These are phyloP conservation scores for Agaricales sp. DNA, from an alignment of 1,284 basidiomycete species.

Conservation along the genomic window DNA sequence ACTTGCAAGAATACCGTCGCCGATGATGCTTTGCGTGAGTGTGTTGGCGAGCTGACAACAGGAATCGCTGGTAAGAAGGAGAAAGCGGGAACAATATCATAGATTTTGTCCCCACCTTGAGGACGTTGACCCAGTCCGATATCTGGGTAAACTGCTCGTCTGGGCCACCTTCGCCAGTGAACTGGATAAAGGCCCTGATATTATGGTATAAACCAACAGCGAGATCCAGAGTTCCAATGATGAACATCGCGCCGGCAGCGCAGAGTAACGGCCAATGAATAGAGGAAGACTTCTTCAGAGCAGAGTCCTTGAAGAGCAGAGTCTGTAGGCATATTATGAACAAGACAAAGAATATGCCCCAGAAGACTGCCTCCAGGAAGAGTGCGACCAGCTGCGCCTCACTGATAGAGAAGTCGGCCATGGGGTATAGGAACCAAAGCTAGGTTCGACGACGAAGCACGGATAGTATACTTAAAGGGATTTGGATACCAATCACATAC, in stretches of 20 bases:
- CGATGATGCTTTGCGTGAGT: slow-evolving; percentile 1
- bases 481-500: too few species aligned
- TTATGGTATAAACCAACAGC: slow-evolving; percentile 4
- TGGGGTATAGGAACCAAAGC: not conserved
- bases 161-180: slow-evolving; percentile 2
- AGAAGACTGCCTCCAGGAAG: slow-evolving; percentile 7
- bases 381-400: slow-evolving; percentile 6
- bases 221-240: slow-evolving; percentile 5
- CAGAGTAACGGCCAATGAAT: slow-evolving; percentile 6
- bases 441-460: too few species aligned
- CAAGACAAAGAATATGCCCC: slow-evolving; percentile 8
- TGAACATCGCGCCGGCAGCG: slow-evolving; percentile 3
- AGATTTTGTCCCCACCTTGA: slow-evolving; percentile 1
- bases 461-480: too few species aligned
- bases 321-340: slow-evolving; percentile 5
- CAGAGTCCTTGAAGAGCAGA: slow-evolving; percentile 3
- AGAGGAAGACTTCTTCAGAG: not conserved
- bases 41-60: not conserved
- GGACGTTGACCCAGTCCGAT: slow-evolving; percentile 7
- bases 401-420: slow-evolving; percentile 8
- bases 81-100: not conserved
- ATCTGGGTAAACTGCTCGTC: slow-evolving; percentile 6
- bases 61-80: not conserved
- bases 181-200: slow-evolving; percentile 5
- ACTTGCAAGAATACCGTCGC: slow-evolving; percentile 2